A percentile compares a stretch with the other conserved stretches of the same genome.
phyloP scores from a whole-genome alignment of 352 stramenopile genomes.

The Phytophthora multivora region DNA sequence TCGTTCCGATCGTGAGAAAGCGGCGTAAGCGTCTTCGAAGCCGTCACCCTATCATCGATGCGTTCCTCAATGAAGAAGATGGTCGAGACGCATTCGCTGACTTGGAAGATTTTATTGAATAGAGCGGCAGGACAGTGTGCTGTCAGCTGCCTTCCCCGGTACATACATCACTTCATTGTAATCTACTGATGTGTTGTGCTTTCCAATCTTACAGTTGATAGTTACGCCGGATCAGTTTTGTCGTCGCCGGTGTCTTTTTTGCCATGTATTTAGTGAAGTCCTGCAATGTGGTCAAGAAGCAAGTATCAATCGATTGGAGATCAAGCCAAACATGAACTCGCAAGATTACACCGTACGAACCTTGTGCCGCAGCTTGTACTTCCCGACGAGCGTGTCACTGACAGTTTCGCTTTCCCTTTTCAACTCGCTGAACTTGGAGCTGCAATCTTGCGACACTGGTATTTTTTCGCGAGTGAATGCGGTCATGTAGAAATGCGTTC shows the following conservation, averaged over 20 bases:
- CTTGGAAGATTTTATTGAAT: constrained; percentile 82
- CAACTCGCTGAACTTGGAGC: constrained; percentile 35
- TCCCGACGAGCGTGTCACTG: constrained; percentile 33
- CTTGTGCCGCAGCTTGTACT: constrained; percentile 59
- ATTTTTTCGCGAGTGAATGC: constrained; percentile 34
- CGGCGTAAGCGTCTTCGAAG: constrained; percentile 60
- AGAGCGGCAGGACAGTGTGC: constrained; percentile 13
- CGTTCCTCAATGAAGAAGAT: constrained; percentile 76
- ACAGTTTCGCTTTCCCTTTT: constrained; percentile 37
- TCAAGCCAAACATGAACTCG: background rate
- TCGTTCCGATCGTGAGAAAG: constrained; percentile 64
- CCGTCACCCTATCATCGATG: constrained; percentile 75
- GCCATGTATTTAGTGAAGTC: constrained; percentile 53
- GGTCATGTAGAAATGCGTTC: constrained; percentile 48
- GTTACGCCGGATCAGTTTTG: constrained; percentile 42
- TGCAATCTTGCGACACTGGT: constrained; percentile 11
- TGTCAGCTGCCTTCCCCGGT: background rate
- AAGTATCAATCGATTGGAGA: constrained; percentile 2
- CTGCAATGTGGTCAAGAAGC: constrained; percentile 13
- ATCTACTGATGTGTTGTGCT: constrained; percentile 13
- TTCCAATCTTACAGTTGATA: constrained; percentile 41
- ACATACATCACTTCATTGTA: constrained; percentile 4
- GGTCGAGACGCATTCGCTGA: constrained; percentile 72
- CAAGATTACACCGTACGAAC: constrained; percentile 17
- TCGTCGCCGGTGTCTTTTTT: constrained; percentile 34